Evolutionary conservation across 163 green algal genomes (phyloP), one percentile per base, ranked within the genome.

Genomic region (Trebouxiophyceae sp.): DNA sequence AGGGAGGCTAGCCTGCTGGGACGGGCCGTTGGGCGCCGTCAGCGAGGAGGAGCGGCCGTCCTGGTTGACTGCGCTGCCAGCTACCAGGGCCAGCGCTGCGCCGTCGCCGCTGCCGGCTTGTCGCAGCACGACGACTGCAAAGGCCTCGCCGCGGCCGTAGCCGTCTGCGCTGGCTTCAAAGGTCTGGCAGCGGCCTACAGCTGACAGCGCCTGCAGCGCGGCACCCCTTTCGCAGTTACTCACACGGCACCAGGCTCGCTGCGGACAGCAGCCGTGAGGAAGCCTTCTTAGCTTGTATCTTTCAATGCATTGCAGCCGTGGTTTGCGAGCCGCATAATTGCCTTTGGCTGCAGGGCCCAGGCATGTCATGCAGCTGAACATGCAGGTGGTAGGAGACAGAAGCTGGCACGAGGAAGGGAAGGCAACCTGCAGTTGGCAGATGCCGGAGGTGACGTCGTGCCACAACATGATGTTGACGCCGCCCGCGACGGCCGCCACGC

Each of bases 1-100:
- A n/a, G n/a, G n/a, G n/a, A n/a, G n/a, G n/a, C n/a, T n/a, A n/a
- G n/a, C n/a, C 70, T 89, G 80, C 70, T 89, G 83, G 45, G 74
- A 75, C 32, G 81, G 83, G 24, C 83, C 83, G 45, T 87, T 84
- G 23, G 83, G 83, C 16, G 83, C 81, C 2, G 89, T 96, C 24
- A 96, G 75, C 59, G 77, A 71, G 70, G 77, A 91, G 71, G 80
- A 91, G 58, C 87, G 76, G 7, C 89, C 89, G 73, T 96, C 89
- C 77, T 97, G 90, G 47, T 63, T 65, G 34, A 67, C 44, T 50
- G 70, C 62, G 45, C 31, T 57, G 29, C 59, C 67, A 24, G 16
- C 54, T 4, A 61, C 55, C 54, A 74, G 29, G 20, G 56, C 47
- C 20, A 62, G 2, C 2, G 44, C 33, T 4, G 33, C 26, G 6